Conservation (phyloP, 192 early-diverging fungal species). For the Coemansia javaensis region DNA sequence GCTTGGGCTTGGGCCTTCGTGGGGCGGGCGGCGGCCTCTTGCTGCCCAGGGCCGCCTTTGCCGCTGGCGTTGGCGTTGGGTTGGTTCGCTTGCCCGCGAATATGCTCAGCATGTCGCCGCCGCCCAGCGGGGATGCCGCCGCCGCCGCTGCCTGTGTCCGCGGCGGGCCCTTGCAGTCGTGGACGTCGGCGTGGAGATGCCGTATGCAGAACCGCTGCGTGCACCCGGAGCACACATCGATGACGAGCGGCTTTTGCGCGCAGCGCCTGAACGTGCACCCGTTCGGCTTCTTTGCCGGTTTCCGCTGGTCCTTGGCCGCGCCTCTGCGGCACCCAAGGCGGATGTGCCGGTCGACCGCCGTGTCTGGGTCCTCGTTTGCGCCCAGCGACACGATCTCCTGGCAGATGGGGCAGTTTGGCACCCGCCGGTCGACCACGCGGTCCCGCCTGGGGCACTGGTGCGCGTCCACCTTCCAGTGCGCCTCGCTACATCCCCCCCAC, state of each 20-base stretch:
- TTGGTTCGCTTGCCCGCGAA: conserved; percentile 8
- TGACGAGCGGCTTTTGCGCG: conserved; percentile 61
- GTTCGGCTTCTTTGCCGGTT: conserved; percentile 29
- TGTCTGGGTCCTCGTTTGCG: conserved; percentile 71
- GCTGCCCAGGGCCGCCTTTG: not conserved
- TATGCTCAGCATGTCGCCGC: conserved; percentile 6
- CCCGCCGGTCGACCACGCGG: conserved; percentile 56
- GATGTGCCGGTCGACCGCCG: conserved; percentile 28
- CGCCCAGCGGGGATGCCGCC: no score
- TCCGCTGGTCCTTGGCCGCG: conserved; percentile 49
- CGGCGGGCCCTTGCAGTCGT: conserved; percentile 55
- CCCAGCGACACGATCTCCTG: conserved; percentile 63
- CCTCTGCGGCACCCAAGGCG: conserved; percentile 9
- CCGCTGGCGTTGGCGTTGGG: not conserved
- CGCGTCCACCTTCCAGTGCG: conserved; percentile 64
- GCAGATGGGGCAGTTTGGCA: conserved; percentile 75
- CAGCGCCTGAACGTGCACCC: conserved; percentile 62
- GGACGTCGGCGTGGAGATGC: conserved; percentile 71
- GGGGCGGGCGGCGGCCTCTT: conserved; percentile 1
- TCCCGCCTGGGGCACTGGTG: conserved; percentile 60
- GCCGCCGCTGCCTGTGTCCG: no score
- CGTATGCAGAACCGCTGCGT: conserved; percentile 66
- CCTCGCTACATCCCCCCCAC: conserved; percentile 54
- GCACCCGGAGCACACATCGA: conserved; percentile 65
- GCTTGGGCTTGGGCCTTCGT: not conserved